phyloP scores from a whole-genome alignment of 352 stramenopile genomes.

The Aphanomyces cochlioides region DNA sequence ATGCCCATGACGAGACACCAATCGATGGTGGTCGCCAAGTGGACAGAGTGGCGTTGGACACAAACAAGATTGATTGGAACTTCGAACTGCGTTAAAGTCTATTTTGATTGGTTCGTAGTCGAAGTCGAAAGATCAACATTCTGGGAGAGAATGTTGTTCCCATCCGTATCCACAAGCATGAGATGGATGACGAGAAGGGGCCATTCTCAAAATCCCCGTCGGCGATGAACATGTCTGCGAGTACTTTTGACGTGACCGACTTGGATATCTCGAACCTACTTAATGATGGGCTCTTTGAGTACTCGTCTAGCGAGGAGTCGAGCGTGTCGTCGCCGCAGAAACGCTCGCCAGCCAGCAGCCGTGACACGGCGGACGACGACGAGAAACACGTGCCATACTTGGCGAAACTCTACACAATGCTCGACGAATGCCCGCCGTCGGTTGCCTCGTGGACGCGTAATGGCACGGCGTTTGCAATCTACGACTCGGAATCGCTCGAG shows the following conservation, averaged over 20 bases:
- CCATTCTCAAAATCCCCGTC: too few species aligned
- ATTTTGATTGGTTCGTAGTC: too few species aligned
- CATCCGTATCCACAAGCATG: too few species aligned
- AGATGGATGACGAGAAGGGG: too few species aligned
- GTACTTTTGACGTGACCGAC: neutral
- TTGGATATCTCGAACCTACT: conserved; percentile 12
- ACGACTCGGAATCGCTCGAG: conserved; percentile 81
- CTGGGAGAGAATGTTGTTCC: too few species aligned
- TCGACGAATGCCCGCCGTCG: conserved; percentile 19
- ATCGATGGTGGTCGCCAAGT: too few species aligned
- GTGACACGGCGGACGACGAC: neutral
- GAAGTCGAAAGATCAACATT: too few species aligned
- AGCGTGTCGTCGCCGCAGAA: neutral
- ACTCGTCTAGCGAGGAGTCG: conserved; percentile 12
- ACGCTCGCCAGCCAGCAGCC: neutral
- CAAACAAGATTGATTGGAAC: too few species aligned
- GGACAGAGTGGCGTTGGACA: too few species aligned
- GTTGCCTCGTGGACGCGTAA: conserved; percentile 56
- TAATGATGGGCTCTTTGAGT: conserved; percentile 16
- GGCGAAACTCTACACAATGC: conserved; percentile 26
- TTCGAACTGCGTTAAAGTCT: too few species aligned
- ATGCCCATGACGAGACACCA: too few species aligned
- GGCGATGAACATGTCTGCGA: too few species aligned
- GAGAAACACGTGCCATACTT: conserved; percentile 17
- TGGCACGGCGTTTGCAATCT: conserved; percentile 73